Conservation (phyloP, 345 rosid genomes). For the Abelmoschus esculentus region DNA sequence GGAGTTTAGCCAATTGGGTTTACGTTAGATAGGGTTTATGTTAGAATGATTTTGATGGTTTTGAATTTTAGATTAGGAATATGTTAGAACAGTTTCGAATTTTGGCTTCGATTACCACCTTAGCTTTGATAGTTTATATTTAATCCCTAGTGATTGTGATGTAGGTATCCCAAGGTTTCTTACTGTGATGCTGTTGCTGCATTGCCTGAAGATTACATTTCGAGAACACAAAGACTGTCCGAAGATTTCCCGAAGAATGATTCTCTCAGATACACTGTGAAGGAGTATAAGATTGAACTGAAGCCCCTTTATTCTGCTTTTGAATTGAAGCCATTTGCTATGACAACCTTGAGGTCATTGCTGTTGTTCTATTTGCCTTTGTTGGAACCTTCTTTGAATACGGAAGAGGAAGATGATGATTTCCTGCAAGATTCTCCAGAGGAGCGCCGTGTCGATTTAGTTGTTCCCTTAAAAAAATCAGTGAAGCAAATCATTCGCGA, state of each 20-base stretch:
- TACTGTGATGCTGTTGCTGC: slow-evolving; percentile 82
- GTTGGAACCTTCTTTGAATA: slow-evolving; percentile 54
- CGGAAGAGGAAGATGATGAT: slow-evolving; percentile 65
- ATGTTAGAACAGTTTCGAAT: background rate
- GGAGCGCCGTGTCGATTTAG: slow-evolving; percentile 47
- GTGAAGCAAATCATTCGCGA: slow-evolving; percentile 83
- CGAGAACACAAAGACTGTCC: slow-evolving; percentile 36
- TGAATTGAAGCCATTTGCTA: slow-evolving; percentile 60
- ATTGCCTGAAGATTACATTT: slow-evolving; percentile 45
- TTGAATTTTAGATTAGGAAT: background rate
- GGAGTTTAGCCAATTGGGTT: background rate
- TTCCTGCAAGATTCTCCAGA: slow-evolving; percentile 47
- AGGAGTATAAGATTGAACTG: slow-evolving; percentile 62
- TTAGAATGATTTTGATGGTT: too few species aligned
- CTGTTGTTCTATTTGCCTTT: slow-evolving; percentile 81
- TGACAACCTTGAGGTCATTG: slow-evolving; percentile 85
- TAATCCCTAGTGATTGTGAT: slow-evolving; percentile 15
- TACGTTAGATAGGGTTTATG: too few species aligned
- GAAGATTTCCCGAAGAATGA: slow-evolving; percentile 35
- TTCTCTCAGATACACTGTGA: slow-evolving; percentile 39
- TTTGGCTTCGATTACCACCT: background rate
- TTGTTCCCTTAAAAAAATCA: slow-evolving; percentile 78
- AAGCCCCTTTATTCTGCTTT: slow-evolving; percentile 86
- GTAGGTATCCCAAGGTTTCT: slow-evolving; percentile 58
- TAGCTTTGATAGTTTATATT: background rate